Evolutionary conservation across 202 grass and related monocot genomes (phyloP), one percentile per base, ranked within the genome.

Genomic region (Carex arenaria): DNA sequence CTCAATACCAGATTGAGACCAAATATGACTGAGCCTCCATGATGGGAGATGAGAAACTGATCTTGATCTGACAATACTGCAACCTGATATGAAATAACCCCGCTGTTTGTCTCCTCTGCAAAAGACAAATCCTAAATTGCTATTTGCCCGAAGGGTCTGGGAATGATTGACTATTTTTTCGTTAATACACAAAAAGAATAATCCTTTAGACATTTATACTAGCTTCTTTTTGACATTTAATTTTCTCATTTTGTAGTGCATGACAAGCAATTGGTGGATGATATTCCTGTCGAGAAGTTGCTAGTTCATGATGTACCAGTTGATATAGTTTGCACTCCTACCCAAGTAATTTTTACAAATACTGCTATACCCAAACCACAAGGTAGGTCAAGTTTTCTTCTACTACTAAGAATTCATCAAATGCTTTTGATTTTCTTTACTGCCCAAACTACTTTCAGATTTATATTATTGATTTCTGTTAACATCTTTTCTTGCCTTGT

Each of bases 291-390:
- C 38, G 90, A 93, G 74, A 98, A 98, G 83, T 88, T 98, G 51
- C 82, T 98, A 81, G 52, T 95, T 86, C 95, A 98, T 85, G 95
- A 98, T 90, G 95, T 98, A 32, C 92, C 90, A 0, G 92, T 98
- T 64, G 92, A 95, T 67, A 93, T 98, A 84, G 84, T 98, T 75
- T 98, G 95, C 90, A 98, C 92, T 40, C 92, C 92, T 45, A 98
- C 87, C 82, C 90, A 93, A 88, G 82, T 92, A 64, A 95, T 98
- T 84, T 92, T 91, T 84, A 98, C 92, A 10, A 89, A 92, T 82
- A 92, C 92, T 52, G 60, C 60, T 67, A 98, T 98, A 38, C 87
- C 95, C 70, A 98, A 98, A 79, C 90, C 95, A 71, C 89, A 95
- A 95, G 95, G 95, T 97, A 72, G 55, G 78, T 31, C 53, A 53